Conservation (phyloP, 148 eudicot genomes). For the Persicaria maculosa region DNA sequence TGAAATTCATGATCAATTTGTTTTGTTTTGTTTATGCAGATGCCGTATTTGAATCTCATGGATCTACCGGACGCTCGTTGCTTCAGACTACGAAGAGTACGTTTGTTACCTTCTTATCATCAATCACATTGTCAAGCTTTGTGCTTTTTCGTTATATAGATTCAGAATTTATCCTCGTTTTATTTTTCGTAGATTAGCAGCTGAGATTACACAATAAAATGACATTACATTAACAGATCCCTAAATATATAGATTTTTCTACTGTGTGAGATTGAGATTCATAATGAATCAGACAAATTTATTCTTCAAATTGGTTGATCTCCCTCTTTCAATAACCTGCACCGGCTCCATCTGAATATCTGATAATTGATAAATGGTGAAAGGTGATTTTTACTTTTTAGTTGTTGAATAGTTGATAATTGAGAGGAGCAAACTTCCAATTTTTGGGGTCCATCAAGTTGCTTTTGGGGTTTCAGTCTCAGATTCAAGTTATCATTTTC, state of each 20-base stretch:
- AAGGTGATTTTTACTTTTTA: not conserved
- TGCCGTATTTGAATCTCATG: not conserved
- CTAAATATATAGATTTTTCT: not conserved
- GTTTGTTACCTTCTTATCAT: not conserved
- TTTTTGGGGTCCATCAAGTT: too few relatives aligned
- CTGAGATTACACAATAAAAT: not conserved
- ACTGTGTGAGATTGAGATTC: not conserved
- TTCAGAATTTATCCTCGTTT: not conserved
- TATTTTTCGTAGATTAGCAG: not conserved
- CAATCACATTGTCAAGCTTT: not conserved
- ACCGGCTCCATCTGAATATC: too few relatives aligned
- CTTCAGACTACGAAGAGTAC: conserved; percentile 10
- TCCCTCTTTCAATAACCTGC: too few relatives aligned
- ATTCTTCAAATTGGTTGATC: not conserved
- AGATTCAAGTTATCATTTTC: too few relatives aligned
- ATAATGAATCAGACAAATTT: not conserved
- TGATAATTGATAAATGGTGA: not conserved
- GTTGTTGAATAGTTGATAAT: too few relatives aligned
- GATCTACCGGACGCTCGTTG: not conserved
- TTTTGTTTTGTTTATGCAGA: not conserved
- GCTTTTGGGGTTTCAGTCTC: too few relatives aligned
- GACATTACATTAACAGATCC: not conserved
- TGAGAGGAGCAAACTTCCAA: too few relatives aligned
- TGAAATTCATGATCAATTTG: not conserved
- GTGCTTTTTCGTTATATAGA: not conserved